Evolutionary conservation across 257 asterid species (phyloP), one percentile per base, ranked within the genome.

Genomic region (Capsicum chinense): DNA sequence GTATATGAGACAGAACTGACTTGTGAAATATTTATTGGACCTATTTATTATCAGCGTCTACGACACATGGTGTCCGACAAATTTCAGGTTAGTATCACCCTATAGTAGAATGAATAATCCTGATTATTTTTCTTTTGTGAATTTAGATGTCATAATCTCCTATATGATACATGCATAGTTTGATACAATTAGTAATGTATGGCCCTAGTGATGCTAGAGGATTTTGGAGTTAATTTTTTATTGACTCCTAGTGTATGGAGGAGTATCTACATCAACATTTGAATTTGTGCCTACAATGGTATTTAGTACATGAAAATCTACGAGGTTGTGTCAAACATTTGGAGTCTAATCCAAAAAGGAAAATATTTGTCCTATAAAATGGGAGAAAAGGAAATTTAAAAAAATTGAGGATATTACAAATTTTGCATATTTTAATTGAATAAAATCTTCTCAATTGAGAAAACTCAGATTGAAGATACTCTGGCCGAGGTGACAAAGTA

Each of bases 61-160:
- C 92, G 99, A 47, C 99, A 97, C 90, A 97, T 97, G 99, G 99
- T 97, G 76, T 95, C 98, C 14, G 99, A 97, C 86, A 97, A 97
- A 87, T 97, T 87, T 86, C 99, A 97, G 98, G 99, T 96, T 82
- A 14, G 79, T 47, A 37, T 26, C 57, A n/a, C 59, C 47, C 71
- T 74, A 14, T 70, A 56, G 74, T 62, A 7, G 21, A 86, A 64
- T 82, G 56, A 81, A 59, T 35, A 39, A 35, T 6, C 58, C 39
- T 69, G 21, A 14, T 62, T 73, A 63, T 83, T 80, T 56, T 42
- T 56, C 47, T 26, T 26, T 67, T 56, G 64, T 85, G 62, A 82
- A 48, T 63, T 47, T 16, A 70, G 80, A 70, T 10, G n/a, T 26
- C 50, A 1, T 5, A 44, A 56, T 84, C 47, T 33, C 39, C 19